Percentiles rank a stretch among this genome's conserved stretches.
Evolutionary conservation across 148 eudicot genomes (phyloP).

Genomic region (Rhododendron vialii): DNA sequence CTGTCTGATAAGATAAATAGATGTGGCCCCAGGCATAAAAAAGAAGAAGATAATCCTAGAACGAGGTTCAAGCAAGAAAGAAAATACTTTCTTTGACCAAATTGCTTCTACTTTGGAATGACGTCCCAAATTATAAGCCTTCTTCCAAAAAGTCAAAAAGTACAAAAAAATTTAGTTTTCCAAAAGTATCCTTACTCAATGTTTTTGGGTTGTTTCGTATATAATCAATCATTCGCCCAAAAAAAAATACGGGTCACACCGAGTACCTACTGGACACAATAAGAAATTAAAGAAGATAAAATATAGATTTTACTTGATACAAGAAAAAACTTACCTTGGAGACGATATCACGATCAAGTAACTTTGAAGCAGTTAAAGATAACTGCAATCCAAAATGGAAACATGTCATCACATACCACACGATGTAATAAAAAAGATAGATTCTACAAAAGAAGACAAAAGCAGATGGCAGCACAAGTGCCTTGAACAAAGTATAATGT

Average conservation of each 20-base stretch:
- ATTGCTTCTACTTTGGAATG: neutral
- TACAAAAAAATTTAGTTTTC: neutral
- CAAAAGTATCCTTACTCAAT: neutral
- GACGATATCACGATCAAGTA: conserved; percentile 61
- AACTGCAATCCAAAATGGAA: conserved; percentile 47
- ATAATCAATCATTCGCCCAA: too few relatives aligned
- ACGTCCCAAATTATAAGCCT: neutral
- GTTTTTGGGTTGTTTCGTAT: too few relatives aligned
- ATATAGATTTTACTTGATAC: neutral
- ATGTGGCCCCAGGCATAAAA: neutral
- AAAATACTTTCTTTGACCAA: neutral
- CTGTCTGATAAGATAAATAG: neutral
- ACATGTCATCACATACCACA: neutral
- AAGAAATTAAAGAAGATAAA: neutral
- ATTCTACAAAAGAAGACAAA: neutral
- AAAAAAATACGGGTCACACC: neutral
- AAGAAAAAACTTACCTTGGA: conserved; percentile 55
- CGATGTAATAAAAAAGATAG: neutral
- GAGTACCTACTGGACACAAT: neutral
- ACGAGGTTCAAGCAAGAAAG: neutral
- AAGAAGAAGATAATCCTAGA: neutral
- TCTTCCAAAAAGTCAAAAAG: neutral
- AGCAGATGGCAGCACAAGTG: neutral
- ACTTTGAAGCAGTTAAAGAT: conserved; percentile 66
- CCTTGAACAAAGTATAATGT: neutral